phyloP scores from a whole-genome alignment of 306 rosid species.

The Purshia tridentata region DNA sequence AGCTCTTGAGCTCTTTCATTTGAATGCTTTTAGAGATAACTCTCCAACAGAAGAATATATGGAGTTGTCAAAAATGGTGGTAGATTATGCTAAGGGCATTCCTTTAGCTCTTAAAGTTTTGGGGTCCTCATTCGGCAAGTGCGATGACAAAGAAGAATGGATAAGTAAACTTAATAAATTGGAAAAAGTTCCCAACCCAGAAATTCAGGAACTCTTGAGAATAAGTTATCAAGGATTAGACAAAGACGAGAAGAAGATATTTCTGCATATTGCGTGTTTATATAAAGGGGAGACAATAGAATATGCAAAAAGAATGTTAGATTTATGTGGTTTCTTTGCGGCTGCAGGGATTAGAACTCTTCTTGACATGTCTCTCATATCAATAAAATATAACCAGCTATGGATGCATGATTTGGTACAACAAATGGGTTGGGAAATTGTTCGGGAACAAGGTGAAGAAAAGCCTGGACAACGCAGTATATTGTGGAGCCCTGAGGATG shows the following conservation, averaged over 20 bases:
- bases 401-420: slow-evolving; percentile 41
- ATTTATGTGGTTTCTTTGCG: slow-evolving; percentile 6
- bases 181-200: neutral
- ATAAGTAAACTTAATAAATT: neutral
- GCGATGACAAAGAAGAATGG: neutral
- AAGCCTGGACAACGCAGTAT: neutral
- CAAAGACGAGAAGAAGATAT: slow-evolving; percentile 14
- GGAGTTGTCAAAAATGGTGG: neutral
- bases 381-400: neutral
- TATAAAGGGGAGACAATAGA: slow-evolving; percentile 23
- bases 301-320: slow-evolving; percentile 4
- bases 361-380: slow-evolving; percentile 35
- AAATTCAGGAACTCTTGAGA: neutral
- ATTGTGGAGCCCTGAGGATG: too few species aligned
- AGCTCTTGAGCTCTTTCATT: slow-evolving; percentile 6
- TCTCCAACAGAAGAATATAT: neutral
- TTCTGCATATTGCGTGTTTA: slow-evolving; percentile 33
- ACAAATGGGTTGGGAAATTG: slow-evolving; percentile 35
- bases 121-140: neutral
- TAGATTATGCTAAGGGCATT: neutral
- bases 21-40: slow-evolving; percentile 2
- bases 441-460: slow-evolving; percentile 7
- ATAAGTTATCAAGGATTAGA: slow-evolving; percentile 8
- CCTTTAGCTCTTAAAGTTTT: slow-evolving; percentile 16
- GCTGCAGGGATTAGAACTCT: slow-evolving; percentile 30